Evolutionary conservation across 768 basidiomycete genomes (phyloP).

Genomic region (Mycena alexandri): DNA sequence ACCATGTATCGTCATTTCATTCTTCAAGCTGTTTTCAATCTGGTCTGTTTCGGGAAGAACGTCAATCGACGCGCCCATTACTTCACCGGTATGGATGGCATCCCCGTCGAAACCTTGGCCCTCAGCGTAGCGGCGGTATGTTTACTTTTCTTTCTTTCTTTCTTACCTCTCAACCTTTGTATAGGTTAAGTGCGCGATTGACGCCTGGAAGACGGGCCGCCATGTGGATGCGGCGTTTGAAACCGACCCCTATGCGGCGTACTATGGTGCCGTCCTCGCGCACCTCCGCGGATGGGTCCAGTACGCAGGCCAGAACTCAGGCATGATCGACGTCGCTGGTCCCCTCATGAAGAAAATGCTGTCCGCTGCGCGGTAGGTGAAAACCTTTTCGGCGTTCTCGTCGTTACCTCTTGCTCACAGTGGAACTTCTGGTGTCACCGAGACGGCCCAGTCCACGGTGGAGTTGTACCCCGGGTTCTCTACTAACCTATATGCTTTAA

Average conservation of each 20-base stretch:
- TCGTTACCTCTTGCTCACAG: too few relatives aligned
- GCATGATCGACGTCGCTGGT: background rate
- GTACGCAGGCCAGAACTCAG: background rate
- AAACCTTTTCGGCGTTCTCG: too few relatives aligned
- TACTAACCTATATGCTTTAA: too few relatives aligned
- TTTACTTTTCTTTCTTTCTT: background rate
- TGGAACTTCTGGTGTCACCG: too few relatives aligned
- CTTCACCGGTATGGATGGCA: background rate
- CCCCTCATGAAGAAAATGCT: constrained; percentile 4
- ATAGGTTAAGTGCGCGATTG: background rate
- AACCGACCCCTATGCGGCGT: background rate
- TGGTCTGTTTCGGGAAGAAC: background rate
- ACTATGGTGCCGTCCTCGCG: background rate
- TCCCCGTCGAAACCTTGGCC: background rate
- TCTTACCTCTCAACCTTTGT: too few relatives aligned
- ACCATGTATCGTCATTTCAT: constrained; percentile 2
- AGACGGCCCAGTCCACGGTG: too few relatives aligned
- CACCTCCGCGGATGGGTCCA: constrained; percentile 1
- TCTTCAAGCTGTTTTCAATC: background rate
- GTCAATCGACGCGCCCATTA: background rate
- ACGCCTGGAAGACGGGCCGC: constrained; percentile 1
- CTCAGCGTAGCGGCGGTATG: background rate
- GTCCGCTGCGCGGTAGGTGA: background rate
- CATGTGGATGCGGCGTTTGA: background rate
- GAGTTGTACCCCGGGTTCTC: too few relatives aligned